A percentile compares a stretch with the other conserved stretches of the same genome.
Evolutionary conservation across 2,329 filamentous ascomycete species (phyloP).

Genomic region (Microcyclospora pomicola): DNA sequence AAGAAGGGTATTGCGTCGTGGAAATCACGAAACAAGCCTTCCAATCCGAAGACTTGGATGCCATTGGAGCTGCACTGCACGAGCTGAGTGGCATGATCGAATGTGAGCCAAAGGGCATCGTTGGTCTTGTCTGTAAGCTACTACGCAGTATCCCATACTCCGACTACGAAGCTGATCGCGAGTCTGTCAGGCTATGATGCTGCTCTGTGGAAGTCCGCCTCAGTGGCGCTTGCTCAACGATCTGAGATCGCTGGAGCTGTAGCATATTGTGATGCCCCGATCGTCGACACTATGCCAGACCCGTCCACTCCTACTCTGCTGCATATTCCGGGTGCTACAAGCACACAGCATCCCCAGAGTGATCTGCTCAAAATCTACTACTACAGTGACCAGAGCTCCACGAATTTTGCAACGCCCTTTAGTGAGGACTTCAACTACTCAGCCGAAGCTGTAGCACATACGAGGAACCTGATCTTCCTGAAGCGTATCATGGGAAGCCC

Average conservation of each 20-base stretch:
- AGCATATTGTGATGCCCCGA: too few species aligned
- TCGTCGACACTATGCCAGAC: too few species aligned
- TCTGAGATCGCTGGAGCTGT: slow-evolving; percentile 1
- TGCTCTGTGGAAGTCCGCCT: too few species aligned
- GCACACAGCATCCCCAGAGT: background rate
- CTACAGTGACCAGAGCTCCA: too few species aligned
- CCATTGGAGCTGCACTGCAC: too few species aligned
- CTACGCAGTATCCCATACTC: slow-evolving; percentile 1
- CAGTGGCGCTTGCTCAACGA: too few species aligned
- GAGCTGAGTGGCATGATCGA: slow-evolving; percentile 12
- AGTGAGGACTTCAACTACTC: slow-evolving; percentile 38
- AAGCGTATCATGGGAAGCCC: slow-evolving; percentile 51
- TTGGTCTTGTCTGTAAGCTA: slow-evolving; percentile 1
- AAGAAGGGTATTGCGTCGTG: slow-evolving; percentile 52
- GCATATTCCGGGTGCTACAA: slow-evolving; percentile 1
- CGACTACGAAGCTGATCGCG: too few species aligned
- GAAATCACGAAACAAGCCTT: slow-evolving; percentile 28
- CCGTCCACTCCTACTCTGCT: too few species aligned
- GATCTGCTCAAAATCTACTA: too few species aligned
- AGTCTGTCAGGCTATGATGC: too few species aligned
- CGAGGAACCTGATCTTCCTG: slow-evolving; percentile 49
- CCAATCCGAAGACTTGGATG: slow-evolving; percentile 6
- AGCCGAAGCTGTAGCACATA: slow-evolving; percentile 49
- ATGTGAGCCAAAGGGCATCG: slow-evolving; percentile 14
- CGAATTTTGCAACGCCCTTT: too few species aligned